Evolutionary conservation across 2,329 filamentous ascomycete genomes (phyloP).

Genomic region (Ciborinia camelliae): DNA sequence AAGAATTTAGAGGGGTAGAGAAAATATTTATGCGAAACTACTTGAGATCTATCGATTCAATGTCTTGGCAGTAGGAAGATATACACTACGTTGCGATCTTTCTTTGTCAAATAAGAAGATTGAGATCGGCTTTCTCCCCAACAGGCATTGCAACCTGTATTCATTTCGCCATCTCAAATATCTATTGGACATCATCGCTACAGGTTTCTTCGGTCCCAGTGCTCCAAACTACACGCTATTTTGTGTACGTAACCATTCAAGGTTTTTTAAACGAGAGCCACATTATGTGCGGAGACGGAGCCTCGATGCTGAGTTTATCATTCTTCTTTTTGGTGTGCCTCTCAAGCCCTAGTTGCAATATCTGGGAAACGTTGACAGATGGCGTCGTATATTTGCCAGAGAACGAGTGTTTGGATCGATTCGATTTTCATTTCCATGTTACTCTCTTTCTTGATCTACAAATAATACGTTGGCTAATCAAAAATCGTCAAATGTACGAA

Average conservation of each 20-base stretch:
- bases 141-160: background rate
- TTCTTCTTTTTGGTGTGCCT: background rate
- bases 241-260: background rate
- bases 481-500: background rate
- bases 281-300: background rate
- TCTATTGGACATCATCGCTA: background rate
- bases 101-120: background rate
- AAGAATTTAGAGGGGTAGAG: background rate
- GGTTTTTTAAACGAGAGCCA: background rate
- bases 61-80: background rate
- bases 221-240: background rate
- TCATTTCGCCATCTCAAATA: background rate
- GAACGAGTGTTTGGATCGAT: background rate
- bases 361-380: background rate
- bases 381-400: background rate
- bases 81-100: background rate
- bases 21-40: background rate
- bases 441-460: background rate
- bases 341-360: background rate
- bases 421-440: rapidly evolving
- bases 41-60: background rate
- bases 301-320: background rate
- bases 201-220: background rate
- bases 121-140: background rate
- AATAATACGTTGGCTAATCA: background rate